These are phyloP conservation scores for Plasmodium falciparum DNA, from an alignment of 169 alveolate species.

Conservation along the genomic window DNA sequence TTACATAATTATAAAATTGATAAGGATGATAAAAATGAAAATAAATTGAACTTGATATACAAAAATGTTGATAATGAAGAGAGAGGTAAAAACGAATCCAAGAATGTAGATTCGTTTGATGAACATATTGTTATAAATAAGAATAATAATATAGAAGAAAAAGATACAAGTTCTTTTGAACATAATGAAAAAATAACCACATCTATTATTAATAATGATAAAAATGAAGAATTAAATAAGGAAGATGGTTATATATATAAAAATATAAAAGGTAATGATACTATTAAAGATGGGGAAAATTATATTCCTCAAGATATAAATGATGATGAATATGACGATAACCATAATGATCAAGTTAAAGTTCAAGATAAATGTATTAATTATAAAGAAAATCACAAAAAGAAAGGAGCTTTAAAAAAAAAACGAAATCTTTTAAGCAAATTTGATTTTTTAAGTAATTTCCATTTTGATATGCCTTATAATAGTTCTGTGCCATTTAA, in stretches of 20 bases:
- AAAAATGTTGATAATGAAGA: no score
- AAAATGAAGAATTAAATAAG: neutral
- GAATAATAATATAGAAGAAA: neutral
- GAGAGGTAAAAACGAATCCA: neutral
- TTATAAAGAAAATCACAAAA: constrained; percentile 19
- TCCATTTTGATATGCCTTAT: constrained; percentile 29
- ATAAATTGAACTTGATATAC: no score
- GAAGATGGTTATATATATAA: neutral
- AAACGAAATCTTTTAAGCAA: constrained; percentile 15
- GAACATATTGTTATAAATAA: no score
- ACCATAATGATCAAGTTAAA: no score
- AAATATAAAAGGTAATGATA: neutral
- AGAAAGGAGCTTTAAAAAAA: constrained; percentile 20
- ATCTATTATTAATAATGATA: neutral
- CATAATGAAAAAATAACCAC: neutral
- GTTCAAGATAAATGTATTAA: neutral
- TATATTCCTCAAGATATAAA: neutral
- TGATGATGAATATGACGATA: neutral
- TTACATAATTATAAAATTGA: neutral
- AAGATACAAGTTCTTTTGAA: neutral
- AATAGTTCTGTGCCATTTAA: constrained; percentile 36
- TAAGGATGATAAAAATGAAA: constrained; percentile 6
- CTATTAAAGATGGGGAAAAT: neutral
- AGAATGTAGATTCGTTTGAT: no score
- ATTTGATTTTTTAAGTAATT: constrained; percentile 38